These are phyloP conservation scores for Neophaeococcomyces aloes DNA, from an alignment of 2,329 filamentous ascomycete genomes.

Conservation along the genomic window DNA sequence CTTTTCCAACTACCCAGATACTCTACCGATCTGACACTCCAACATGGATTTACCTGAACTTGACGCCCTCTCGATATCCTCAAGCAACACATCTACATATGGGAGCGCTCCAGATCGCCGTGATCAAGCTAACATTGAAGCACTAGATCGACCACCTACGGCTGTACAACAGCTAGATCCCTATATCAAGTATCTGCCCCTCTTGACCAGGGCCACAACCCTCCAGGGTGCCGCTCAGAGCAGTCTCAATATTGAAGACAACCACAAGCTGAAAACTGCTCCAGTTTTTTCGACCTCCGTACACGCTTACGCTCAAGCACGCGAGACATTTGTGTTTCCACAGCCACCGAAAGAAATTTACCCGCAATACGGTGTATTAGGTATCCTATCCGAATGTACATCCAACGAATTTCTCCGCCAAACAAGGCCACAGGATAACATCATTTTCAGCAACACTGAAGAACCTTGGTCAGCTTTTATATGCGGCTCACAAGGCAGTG, in stretches of 20 bases:
- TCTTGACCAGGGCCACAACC: no score
- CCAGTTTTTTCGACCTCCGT: not conserved
- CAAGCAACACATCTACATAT: no score
- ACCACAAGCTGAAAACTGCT: not conserved
- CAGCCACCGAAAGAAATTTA: not conserved
- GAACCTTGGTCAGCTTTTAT: slow-evolving; percentile 50
- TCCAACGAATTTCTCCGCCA: not conserved
- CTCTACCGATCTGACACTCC: no score
- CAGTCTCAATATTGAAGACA: not conserved
- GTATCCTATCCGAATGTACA: not conserved
- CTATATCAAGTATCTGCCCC: no score
- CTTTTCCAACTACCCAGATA: no score
- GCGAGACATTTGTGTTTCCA: not conserved
- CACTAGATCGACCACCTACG: no score
- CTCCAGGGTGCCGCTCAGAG: no score
- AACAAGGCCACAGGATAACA: slow-evolving; percentile 11
- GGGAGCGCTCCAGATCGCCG: no score
- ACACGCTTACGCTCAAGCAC: not conserved
- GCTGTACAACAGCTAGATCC: no score
- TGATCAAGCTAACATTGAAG: no score
- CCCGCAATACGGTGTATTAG: slow-evolving; percentile 1
- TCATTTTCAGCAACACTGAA: slow-evolving; percentile 39
- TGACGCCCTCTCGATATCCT: no score
- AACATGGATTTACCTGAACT: no score
- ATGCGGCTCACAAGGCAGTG: slow-evolving; percentile 53